Base-by-base conservation (phyloP, 2,329 filamentous ascomycete genomes). In the Colletotrichum cuscutae region DNA sequence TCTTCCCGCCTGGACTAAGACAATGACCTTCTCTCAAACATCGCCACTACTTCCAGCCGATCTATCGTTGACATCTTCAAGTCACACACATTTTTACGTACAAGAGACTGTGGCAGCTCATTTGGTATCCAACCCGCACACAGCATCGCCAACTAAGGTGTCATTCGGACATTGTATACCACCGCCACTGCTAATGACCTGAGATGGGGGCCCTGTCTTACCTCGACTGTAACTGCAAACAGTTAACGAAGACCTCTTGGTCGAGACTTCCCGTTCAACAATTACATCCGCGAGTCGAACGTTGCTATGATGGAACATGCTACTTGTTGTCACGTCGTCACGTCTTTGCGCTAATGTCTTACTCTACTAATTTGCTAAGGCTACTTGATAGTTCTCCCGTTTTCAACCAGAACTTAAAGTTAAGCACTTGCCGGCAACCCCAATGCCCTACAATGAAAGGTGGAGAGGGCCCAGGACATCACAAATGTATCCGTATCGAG, bases 1-100 rank as follows among this genome's bases (percentile, higher is more conserved):
- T 70, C 65, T 64, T 49, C n/a, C 32, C 35, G 28, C 70, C 42
- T 56, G 52, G 69, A 69, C 26, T 52, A 32, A 56, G 70, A 72
- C 53, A 60, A n/a, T 30, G 35, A 32, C 30, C 42, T 58, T 52
- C 64, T 49, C 64, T 49, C 70, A 54, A 64, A 56, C 60, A 56
- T 66, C 59, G 26, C 58, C 59, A 30, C 52, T 28, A 35, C n/a
- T 64, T 70, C 54, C 60, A 56, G 54, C 70, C 54, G 26, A 65
- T 56, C 46, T 61, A 22, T 56, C 22, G 15, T 70, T 72, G 32
- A n/a, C 46, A 57, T 68, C 65, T 24, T 60, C 30, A 13, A 46
- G 53, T 32, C 59, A 28, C n/a, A 24, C 59, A 28, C 26, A 24
- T 24, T 52, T 35, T 42, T 57, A 35, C 54, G 46, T 52, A 65